Conservation (phyloP, 352 stramenopile genomes). For the Discostella stelligera region DNA sequence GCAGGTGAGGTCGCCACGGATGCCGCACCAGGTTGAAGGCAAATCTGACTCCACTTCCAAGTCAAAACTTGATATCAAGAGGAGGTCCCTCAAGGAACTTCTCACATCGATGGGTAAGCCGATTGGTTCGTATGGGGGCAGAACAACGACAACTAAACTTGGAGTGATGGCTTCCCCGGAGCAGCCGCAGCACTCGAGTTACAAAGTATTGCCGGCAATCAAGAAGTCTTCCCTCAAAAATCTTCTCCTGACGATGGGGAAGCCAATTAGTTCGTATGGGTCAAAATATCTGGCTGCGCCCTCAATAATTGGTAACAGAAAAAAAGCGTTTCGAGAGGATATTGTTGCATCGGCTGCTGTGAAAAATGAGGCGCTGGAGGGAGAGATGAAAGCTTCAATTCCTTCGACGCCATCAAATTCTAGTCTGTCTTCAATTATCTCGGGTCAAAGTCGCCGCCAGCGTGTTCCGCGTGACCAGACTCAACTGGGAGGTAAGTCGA, state of each 20-base stretch:
- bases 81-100: constrained; percentile 37
- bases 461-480: constrained; percentile 10
- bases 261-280: constrained; percentile 9
- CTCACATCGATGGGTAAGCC: constrained; percentile 24
- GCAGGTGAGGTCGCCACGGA: not conserved
- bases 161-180: constrained; percentile 23
- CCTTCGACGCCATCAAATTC: not conserved
- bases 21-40: not conserved
- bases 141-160: constrained; percentile 25
- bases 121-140: constrained; percentile 15
- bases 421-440: constrained; percentile 28
- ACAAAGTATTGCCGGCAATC: constrained; percentile 1
- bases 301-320: constrained; percentile 16
- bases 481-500: constrained; percentile 19
- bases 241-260: constrained; percentile 4
- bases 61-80: constrained; percentile 14
- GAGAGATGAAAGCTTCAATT: not conserved
- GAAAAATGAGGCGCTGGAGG: not conserved
- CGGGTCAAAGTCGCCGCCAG: constrained; percentile 19
- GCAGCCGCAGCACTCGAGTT: not conserved
- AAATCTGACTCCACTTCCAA: constrained; percentile 5
- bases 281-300: constrained; percentile 23
- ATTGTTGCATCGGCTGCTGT: constrained; percentile 27
- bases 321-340: constrained; percentile 34
- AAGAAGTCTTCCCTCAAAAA: constrained; percentile 11